Base-by-base conservation (phyloP, 345 rosid species). In the Carallia pectinifolia region DNA sequence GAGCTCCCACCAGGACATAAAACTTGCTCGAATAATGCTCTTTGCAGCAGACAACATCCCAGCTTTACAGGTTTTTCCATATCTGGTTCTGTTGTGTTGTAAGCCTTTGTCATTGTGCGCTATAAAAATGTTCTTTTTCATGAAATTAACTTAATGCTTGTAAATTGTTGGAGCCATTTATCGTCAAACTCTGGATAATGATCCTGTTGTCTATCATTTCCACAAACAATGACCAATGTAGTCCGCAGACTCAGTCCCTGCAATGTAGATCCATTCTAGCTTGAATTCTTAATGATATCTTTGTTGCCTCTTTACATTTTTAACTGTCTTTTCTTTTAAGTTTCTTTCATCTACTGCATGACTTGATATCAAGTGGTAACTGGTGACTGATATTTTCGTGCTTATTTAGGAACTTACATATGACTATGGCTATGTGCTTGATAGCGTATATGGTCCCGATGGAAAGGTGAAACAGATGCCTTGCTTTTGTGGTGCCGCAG, bases 31-130 rank as follows among this genome's bases (percentile, higher is more conserved):
- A 29, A 90, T 92, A 63, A 86, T 92, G 81, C 85, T 92, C 16
- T 89, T 92, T 69, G 99, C 99, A 6, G 96, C 97, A 6, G 99
- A 95, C 75, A 92, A 90, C 82, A 92, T 95, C 65, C 90, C 98
- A 8, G 94, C 99, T 7, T 69, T 90, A 79, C 98, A 95, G 96
- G 98, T 95, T 63, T 66, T 27, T 27, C 15, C 56, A 54, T 27
- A 10, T 29, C 54, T 62, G 30, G 37, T 7, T 52, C 19, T 30
- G 15, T 47, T 31, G 15, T 65, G 38, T 33, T 33, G 4, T 33
- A 33, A 33, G 34, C 34, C 34, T 52, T 52, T 17, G 55, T 52
- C 9, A 5, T 47, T 47, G 33, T 58, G 36, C 30, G 36, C 30
- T 59, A 3, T 65, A 10, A 2, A 27, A 8, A 18, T 33, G 17